Conservation (phyloP, 2,329 filamentous ascomycete species). For the Cladosporium sphaerospermum region DNA sequence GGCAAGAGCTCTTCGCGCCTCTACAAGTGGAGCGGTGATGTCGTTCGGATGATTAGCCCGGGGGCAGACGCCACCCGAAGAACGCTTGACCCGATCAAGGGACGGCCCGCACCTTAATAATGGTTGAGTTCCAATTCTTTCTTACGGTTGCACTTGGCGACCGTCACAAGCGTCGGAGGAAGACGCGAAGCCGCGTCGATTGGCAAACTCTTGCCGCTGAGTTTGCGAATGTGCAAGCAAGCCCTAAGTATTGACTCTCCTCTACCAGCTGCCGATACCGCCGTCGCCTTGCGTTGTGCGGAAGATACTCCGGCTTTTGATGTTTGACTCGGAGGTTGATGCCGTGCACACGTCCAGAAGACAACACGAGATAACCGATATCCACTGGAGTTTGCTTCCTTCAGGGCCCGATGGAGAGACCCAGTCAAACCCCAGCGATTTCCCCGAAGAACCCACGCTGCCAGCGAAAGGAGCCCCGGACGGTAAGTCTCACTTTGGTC, state of each 20-base stretch:
- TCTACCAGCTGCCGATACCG: not conserved
- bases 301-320: not conserved
- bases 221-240: too few relatives aligned
- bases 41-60: not conserved
- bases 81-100: not conserved
- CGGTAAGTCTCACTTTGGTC: not conserved
- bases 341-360: not conserved
- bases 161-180: too few relatives aligned
- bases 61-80: not conserved
- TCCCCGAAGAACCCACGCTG: conserved; percentile 1
- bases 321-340: not conserved
- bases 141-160: too few relatives aligned
- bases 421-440: not conserved
- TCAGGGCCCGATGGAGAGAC: not conserved
- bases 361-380: not conserved
- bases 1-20: not conserved
- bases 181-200: too few relatives aligned
- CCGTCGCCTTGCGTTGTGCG: not conserved
- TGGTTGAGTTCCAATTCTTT: not conserved
- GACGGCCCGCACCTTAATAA: not conserved
- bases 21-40: not conserved
- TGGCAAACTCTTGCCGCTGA: too few relatives aligned
- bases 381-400: not conserved
- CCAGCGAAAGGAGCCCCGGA: conserved; percentile 7
- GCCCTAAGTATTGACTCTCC: too few relatives aligned